A percentile compares a stretch with the other conserved stretches of the same genome.
phyloP scores from a whole-genome alignment of 306 rosid genomes.

The Castanea mollissima region DNA sequence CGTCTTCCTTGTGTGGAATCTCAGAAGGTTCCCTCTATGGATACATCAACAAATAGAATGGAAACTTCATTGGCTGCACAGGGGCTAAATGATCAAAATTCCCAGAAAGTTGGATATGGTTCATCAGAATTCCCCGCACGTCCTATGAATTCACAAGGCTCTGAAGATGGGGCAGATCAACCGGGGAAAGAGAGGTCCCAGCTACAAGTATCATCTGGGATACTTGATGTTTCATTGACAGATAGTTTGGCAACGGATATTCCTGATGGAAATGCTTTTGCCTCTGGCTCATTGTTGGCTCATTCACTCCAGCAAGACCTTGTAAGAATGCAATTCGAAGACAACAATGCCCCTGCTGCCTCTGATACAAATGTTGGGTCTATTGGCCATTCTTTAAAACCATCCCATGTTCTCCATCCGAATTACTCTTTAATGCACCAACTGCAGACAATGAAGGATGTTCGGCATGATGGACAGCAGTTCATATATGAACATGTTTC shows the following conservation, averaged over 20 bases:
- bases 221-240: slow-evolving; percentile 19
- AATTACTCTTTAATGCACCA: slow-evolving; percentile 30
- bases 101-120: slow-evolving; percentile 25
- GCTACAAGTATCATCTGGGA: slow-evolving; percentile 16
- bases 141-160: slow-evolving; percentile 34
- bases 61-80: slow-evolving; percentile 24
- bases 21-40: slow-evolving; percentile 9
- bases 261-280: slow-evolving; percentile 28
- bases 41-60: slow-evolving; percentile 22
- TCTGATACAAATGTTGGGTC: slow-evolving; percentile 27
- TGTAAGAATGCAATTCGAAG: slow-evolving; percentile 18
- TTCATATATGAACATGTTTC: slow-evolving; percentile 23
- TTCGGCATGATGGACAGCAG: slow-evolving; percentile 30
- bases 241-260: slow-evolving; percentile 27
- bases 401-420: slow-evolving; percentile 25
- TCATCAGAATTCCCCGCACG: slow-evolving; percentile 15
- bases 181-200: slow-evolving; percentile 15
- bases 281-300: slow-evolving; percentile 29
- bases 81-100: slow-evolving; percentile 28
- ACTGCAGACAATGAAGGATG: slow-evolving; percentile 30
- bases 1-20: slow-evolving; percentile 29
- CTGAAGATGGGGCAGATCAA: slow-evolving; percentile 21
- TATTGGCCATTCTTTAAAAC: slow-evolving; percentile 19
- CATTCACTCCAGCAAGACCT: slow-evolving; percentile 34
- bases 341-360: slow-evolving; percentile 21